Conservation (phyloP, 73 alveolate species). For the Tetrahymena borealis region DNA sequence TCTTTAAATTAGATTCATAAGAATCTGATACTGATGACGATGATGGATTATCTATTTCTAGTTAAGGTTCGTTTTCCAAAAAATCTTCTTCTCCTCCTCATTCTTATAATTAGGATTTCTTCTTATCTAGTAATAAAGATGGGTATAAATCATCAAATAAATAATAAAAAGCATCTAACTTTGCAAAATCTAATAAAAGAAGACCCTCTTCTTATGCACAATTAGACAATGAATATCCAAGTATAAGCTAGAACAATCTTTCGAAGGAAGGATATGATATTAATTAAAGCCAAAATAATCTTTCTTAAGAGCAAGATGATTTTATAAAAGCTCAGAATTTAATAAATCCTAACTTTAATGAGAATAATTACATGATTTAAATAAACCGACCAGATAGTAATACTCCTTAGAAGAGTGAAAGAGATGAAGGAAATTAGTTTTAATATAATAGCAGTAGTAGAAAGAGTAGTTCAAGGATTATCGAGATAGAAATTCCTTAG, state of each 20-base stretch:
- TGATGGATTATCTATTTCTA: not conserved
- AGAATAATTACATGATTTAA: not conserved
- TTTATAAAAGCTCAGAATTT: not conserved
- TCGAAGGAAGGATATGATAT: not conserved
- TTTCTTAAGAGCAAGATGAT: not conserved
- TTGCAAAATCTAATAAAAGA: not conserved
- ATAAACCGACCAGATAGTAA: not conserved
- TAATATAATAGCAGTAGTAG: not conserved
- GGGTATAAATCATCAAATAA: not conserved
- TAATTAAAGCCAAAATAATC: not conserved
- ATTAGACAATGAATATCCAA: too few species aligned
- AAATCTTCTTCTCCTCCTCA: not conserved
- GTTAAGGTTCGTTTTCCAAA: not conserved
- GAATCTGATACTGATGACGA: not conserved
- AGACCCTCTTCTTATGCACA: too few species aligned
- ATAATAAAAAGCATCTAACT: too few species aligned
- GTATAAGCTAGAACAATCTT: too few species aligned
- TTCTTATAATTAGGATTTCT: not conserved
- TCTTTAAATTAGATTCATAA: not conserved
- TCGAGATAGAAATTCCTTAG: not conserved
- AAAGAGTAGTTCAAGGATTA: too few species aligned
- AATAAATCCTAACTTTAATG: not conserved
- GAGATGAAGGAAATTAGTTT: not conserved
- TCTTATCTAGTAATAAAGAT: not conserved
- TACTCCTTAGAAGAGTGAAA: not conserved